These are phyloP conservation scores for Fusarium vanettenii DNA, from an alignment of 2,329 filamentous ascomycete genomes.

Conservation along the genomic window DNA sequence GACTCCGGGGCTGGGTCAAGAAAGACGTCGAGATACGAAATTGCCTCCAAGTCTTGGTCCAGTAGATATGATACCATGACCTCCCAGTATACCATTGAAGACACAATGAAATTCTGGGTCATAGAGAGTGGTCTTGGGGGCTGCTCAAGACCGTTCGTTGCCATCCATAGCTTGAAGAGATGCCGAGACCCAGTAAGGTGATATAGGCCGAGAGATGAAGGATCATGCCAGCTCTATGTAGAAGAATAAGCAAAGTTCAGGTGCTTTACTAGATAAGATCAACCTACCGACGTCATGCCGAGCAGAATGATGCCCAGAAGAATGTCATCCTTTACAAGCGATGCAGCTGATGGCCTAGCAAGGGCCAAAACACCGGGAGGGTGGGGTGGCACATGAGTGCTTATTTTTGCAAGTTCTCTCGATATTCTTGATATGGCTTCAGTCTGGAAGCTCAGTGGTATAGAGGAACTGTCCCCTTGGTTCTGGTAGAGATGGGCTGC, in stretches of 20 bases:
- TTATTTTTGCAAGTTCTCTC: not conserved
- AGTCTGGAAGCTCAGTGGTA: not conserved
- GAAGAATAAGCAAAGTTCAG: not conserved
- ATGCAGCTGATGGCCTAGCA: not conserved
- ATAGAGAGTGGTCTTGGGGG: not conserved
- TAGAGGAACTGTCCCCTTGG: not conserved
- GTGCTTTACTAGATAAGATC: not conserved
- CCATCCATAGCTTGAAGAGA: not conserved
- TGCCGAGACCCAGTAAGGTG: not conserved
- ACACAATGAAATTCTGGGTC: not conserved
- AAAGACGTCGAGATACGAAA: not conserved
- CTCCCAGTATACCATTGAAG: not conserved
- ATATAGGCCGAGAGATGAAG: not conserved
- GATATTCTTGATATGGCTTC: not conserved
- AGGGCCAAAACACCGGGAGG: not conserved
- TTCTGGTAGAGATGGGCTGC: not conserved
- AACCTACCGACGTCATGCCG: not conserved
- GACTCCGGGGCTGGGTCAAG: not conserved
- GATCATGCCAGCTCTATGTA: not conserved
- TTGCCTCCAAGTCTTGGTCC: not conserved
- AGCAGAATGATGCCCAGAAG: not conserved
- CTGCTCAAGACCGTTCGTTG: not conserved
- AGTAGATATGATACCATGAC: not conserved
- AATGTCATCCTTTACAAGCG: not conserved
- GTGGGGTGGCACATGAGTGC: not conserved